phyloP scores from a whole-genome alignment of 2,329 filamentous ascomycete species.

The Cercospora beticola region DNA sequence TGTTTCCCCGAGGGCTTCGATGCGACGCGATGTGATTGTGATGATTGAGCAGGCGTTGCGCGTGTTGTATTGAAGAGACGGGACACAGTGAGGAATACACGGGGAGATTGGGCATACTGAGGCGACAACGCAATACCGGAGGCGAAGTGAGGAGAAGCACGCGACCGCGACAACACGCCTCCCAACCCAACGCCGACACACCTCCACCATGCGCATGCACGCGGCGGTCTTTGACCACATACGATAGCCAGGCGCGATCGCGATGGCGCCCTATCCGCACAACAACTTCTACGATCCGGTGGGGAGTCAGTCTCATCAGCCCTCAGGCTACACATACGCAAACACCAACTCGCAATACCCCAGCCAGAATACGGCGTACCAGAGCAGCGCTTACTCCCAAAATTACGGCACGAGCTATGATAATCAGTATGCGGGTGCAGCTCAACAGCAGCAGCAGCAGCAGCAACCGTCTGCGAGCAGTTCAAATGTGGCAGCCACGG shows the following conservation, averaged over 20 bases:
- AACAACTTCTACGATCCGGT: constrained; percentile 37
- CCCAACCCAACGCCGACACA: neutral
- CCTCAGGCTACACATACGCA: constrained; percentile 11
- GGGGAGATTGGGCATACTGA: neutral
- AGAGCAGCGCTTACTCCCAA: constrained; percentile 16
- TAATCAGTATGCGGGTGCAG: constrained; percentile 25
- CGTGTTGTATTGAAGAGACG: neutral
- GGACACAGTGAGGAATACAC: neutral
- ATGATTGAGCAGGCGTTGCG: neutral
- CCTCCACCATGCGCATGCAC: constrained; percentile 9
- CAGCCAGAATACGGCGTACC: constrained; percentile 21
- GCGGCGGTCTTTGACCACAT: constrained; percentile 5
- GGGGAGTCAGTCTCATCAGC: constrained; percentile 32
- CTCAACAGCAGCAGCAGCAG: constrained; percentile 17
- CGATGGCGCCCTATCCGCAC: constrained; percentile 35
- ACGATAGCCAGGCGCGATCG: neutral
- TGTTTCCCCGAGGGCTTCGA: neutral
- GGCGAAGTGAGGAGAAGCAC: neutral
- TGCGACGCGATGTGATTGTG: constrained; percentile 4
- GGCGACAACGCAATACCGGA: neutral
- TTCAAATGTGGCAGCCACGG: constrained; percentile 25
- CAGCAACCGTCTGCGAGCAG: constrained; percentile 10
- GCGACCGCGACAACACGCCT: neutral
- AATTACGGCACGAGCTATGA: constrained; percentile 22
- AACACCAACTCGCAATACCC: constrained; percentile 21